phyloP scores from a whole-genome alignment of 441 rosid species.

The Codiaeum variegatum region DNA sequence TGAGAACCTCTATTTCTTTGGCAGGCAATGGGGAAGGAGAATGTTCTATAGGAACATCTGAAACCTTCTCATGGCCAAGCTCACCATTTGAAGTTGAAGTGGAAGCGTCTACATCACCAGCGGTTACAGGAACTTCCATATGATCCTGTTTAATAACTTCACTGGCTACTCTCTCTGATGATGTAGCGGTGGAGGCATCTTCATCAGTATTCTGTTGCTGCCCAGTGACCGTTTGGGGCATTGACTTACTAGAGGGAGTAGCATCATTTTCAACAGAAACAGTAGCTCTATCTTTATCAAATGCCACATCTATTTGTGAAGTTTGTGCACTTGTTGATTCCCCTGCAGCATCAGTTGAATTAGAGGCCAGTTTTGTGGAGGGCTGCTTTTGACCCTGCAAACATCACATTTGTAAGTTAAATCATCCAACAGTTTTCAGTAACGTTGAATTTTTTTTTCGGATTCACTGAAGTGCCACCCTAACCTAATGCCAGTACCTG shows the following conservation, averaged over 20 bases:
- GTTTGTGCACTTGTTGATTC: slow-evolving; percentile 35
- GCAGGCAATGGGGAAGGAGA: slow-evolving; percentile 37
- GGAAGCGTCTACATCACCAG: slow-evolving; percentile 27
- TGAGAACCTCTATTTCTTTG: slow-evolving; percentile 45
- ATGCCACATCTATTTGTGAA: slow-evolving; percentile 31
- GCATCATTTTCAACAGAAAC: slow-evolving; percentile 40
- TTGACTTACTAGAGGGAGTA: slow-evolving; percentile 30
- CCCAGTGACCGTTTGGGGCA: slow-evolving; percentile 31
- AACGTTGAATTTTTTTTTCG: slow-evolving; percentile 1
- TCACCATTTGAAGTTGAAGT: slow-evolving; percentile 39
- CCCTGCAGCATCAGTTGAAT: slow-evolving; percentile 28
- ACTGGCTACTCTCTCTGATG: slow-evolving; percentile 32
- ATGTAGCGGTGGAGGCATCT: slow-evolving; percentile 33
- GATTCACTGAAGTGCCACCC: neutral
- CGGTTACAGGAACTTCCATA: slow-evolving; percentile 37
- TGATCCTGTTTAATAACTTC: slow-evolving; percentile 33
- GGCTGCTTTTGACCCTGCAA: slow-evolving; percentile 54
- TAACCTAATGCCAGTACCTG: too few species aligned
- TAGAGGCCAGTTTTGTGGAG: slow-evolving; percentile 38
- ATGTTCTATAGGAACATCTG: slow-evolving; percentile 36
- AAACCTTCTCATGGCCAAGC: slow-evolving; percentile 40
- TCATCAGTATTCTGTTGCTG: slow-evolving; percentile 28
- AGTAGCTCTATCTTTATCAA: slow-evolving; percentile 31
- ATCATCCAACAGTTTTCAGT: slow-evolving; percentile 6
- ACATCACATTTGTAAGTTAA: slow-evolving; percentile 25